Evolutionary conservation across 1,284 basidiomycete genomes (phyloP), one percentile per base, ranked within the genome.

Genomic region (Boletus hoseneyae): DNA sequence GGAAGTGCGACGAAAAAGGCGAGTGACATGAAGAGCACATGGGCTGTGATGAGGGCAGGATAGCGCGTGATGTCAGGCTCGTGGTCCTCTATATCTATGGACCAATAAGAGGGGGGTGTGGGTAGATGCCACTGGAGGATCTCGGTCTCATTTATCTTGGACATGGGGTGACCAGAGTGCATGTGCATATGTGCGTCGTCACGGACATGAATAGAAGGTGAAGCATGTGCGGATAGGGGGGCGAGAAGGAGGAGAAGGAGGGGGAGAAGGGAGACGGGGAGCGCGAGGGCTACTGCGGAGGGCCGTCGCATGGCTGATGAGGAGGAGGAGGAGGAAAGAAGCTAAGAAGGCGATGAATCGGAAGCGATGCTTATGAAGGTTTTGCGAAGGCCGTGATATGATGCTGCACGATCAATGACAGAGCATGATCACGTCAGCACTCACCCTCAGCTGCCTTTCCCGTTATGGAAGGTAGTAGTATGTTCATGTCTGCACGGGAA

Each of bases 1-100:
- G 90, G 90, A 18, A 92, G 75, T 16, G 83, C 78, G 12, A 82
- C 75, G 59, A 92, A 90, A 68, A 90, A 92, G 9, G 88, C 87
- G 4, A 84, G 61, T 50, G 69, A 73, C 85, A 91, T 88, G 61
- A 80, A 78, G 3, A 83, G 51, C 19, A 73, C 78, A 65, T 93
- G 90, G 3, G 80, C 65, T 36, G 75, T 72, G 71, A 92, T 87
- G 43, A 90, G 68, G 11, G 75, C 76, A 18, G 83, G 82, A 63
- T 85, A 77, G 36, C 80, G 73, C 23, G 70, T 58, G 39, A 74
- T 67, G 13, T 68, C 65, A 11, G 71, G 65, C 48, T 75, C 73
- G 3, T 66, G 68, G 47, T 79, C 75, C 36, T 85, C 81, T 58
- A 82, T 78, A 63, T 91, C 89, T 56, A 87, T 79, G 7, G 85